Base-by-base conservation (phyloP, 768 basidiomycete genomes). In the Pisolithus albus region DNA sequence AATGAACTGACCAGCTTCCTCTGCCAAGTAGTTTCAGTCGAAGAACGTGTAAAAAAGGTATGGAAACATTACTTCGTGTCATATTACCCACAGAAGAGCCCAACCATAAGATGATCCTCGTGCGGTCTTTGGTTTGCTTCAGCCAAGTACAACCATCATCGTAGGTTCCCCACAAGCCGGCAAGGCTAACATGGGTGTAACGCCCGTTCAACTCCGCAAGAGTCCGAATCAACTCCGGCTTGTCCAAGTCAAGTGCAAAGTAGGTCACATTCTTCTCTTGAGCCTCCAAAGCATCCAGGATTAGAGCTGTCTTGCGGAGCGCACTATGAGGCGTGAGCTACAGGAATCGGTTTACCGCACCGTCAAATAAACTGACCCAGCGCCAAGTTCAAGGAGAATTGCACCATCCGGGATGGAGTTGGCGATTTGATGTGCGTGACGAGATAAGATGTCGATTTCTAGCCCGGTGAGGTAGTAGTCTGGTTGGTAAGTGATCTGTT, bases 71-170 rank as follows among this genome's bases (percentile, higher is more conserved):
- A 47, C 51, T 40, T 13, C 51, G 51, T 24, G 45, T 52, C 51
- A 52, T 48, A 26, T 52, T 52, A 7, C 51, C 51, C 21, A 52
- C 46, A 36, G 51, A 52, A 19, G 51, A 52, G n/a, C 51, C 51
- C 5, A 52, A 23, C 51, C 51, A 52, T 18, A 52, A 15, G 45
- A 52, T 52, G 11, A 46, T 30, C 8, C 51, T 45, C 13, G 51
- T 46, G 37, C 28, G 28, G 26, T 47, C 46, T 7, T 39, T 28
- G 21, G 21, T 15, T 18, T 24, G 36, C 19, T 39, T 34, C 8
- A 52, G 39, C 51, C 51, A 52, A 19, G 23, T 26, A 36, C 51
- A 46, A 18, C 51, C 51, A 21, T 52, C 51, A 24, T 52, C 51
- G 30, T 52, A 52, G 30, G 51, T 52, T 3, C 51, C 51, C 51